These are phyloP conservation scores for Plasmodium knowlesi DNA, from an alignment of 169 alveolate genomes.

Conservation along the genomic window DNA sequence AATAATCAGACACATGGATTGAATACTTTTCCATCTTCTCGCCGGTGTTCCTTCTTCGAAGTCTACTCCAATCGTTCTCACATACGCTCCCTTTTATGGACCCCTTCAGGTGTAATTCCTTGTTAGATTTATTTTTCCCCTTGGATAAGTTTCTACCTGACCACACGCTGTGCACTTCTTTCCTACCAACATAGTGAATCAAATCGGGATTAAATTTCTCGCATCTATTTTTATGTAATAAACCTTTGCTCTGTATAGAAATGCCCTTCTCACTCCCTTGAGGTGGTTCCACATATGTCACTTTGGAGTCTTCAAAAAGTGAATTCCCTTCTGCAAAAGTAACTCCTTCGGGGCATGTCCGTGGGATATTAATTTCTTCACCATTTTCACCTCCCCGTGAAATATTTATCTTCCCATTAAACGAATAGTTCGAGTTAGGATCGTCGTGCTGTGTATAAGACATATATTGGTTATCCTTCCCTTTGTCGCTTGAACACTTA, in stretches of 20 bases:
- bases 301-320: slow-evolving; percentile 2
- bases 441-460: not conserved
- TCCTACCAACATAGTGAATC: not conserved
- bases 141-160: not conserved
- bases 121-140: not conserved
- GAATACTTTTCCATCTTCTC: slow-evolving; percentile 7
- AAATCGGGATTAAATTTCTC: not conserved
- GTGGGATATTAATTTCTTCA: not conserved
- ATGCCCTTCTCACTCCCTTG: not conserved
- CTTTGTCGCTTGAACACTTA: not conserved
- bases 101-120: not conserved
- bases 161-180: not conserved
- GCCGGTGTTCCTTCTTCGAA: not conserved
- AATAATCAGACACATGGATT: slow-evolving; percentile 18
- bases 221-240: not conserved
- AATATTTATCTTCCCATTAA: slow-evolving; percentile 1
- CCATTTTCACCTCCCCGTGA: not conserved
- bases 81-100: not conserved
- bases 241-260: not conserved
- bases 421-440: slow-evolving; percentile 11
- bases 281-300: not conserved
- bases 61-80: not conserved
- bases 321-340: not conserved
- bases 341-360: not conserved
- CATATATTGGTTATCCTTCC: not conserved